Evolutionary conservation across 2,329 filamentous ascomycete genomes (phyloP), one percentile per base, ranked within the genome.

Genomic region (Harringtonia lauricola): DNA sequence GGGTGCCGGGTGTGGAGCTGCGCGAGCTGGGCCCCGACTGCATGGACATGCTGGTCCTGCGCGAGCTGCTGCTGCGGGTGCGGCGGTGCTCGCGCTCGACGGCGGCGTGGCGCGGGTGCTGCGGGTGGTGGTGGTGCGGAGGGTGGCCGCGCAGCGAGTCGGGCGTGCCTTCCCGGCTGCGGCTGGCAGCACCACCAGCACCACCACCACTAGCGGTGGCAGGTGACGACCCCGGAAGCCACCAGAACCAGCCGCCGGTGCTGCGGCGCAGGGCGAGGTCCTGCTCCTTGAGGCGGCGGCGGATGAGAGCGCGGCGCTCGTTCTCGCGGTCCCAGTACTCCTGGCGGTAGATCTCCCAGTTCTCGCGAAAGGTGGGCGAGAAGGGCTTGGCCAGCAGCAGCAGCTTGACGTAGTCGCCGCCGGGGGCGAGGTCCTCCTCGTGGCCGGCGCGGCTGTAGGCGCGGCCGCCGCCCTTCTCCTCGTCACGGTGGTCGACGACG

Each of bases 241-340:
- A 94, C 87, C 87, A 94, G 30, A 94, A 67, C 80, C 81, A 85
- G 19, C 82, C 76, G 42, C 82, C 79, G 48, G 81, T 71, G 54
- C 80, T 69, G 55, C 76, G 79, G 13, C 82, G 80, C 33, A 86
- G 64, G 48, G 82, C 78, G 17, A 74, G 71, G 53, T 89, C 81
- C 28, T 76, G 74, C 41, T 79, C 73, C 49, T 79, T 76, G 40
- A 95, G 67, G 57, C 84, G 84, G 36, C 72, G 58, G 35, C 86
- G 74, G 21, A 95, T 67, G 45, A 84, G 66, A 3, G 82, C 76
- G 13, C 92, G 79, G 2, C 90, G 81, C 60, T 94, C 87, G 57
- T 98, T 98, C 61, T 98, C 92, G 48, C 81, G 81, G 54, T 95
- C 90, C 92, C 92, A 98, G 64, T 95, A 98, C 48, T 95, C 89